Base-by-base conservation (phyloP, 345 rosid species). In the Pugionium dolabratum region DNA sequence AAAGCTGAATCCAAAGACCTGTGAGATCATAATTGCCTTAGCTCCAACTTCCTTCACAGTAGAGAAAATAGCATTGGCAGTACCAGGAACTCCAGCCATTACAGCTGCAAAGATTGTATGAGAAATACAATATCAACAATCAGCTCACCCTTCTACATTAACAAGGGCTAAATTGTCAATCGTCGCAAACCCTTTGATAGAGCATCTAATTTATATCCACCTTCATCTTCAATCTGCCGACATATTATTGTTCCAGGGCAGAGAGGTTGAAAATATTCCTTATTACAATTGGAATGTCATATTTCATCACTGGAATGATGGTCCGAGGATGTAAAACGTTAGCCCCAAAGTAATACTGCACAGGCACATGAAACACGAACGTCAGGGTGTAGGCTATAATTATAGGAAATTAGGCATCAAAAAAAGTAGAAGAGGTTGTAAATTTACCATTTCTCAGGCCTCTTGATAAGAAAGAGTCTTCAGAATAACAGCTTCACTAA, bases 11-110 rank as follows among this genome's bases (percentile, higher is more conserved):
- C 27, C 35, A 71, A n/a, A 49, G 43, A 89, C 98, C 91, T 90
- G 97, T 48, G 99, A 93, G 72, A 93, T 93, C 97, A 90, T 90
- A 65, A 93, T 88, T 25, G 88, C 99, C 71, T 90, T 93, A 54
- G 97, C 97, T 59, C 97, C 97, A 64, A 93, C 99, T 74, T 90
- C 99, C 78, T 90, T 90, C 76, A 85, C 99, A 60, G 89, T 90
- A 78, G 95, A 80, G 79, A 94, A 90, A 65, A 94, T 94, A 48
- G 83, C 88, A 79, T 83, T 85, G 54, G 96, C 90, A 43, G 99
- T 93, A 74, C 99, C 97, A 29, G 99, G 99, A 79, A 94, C 91
- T 71, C 99, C 99, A 80, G 93, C 97, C 98, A 93, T 85, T 81
- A 97, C 97, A 76, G 98, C 97, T 93, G 76, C 67, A 62, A 54